Conservation (phyloP, 1,284 basidiomycete genomes). For the Ustilago shanxiensis region DNA sequence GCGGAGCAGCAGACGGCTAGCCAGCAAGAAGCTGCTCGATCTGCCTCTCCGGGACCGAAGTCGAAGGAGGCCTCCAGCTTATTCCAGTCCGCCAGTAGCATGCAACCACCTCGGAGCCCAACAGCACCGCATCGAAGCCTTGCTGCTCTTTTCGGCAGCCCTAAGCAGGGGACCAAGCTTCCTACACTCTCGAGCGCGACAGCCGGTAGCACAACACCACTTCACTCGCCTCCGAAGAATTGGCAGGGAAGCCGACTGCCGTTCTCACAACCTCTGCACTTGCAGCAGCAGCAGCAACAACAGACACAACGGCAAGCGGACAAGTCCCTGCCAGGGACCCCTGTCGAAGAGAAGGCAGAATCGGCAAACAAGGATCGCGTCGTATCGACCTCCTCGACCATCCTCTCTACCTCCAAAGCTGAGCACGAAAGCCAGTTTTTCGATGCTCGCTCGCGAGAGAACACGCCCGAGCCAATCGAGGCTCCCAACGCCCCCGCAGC, state of each 20-base stretch:
- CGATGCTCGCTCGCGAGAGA: conserved; percentile 41
- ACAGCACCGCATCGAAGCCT: conserved; percentile 41
- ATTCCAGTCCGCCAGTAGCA: conserved; percentile 20
- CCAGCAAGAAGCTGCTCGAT: conserved; percentile 18
- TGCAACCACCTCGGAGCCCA: conserved; percentile 33
- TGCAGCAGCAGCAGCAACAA: conserved; percentile 16
- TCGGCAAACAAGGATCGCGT: conserved; percentile 15
- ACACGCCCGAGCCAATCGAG: conserved; percentile 27
- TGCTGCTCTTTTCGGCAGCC: conserved; percentile 45
- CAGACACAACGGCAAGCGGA: conserved; percentile 16
- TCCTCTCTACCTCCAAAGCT: conserved; percentile 20
- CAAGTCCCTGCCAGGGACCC: conserved; percentile 34
- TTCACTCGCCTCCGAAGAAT: conserved; percentile 48
- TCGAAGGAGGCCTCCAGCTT: conserved; percentile 14
- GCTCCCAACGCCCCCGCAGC: conserved; percentile 2
- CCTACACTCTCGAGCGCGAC: conserved; percentile 30
- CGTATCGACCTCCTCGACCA: conserved; percentile 29
- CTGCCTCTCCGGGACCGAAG: conserved; percentile 31
- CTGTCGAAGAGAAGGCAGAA: conserved; percentile 25
- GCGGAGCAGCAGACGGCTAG: conserved; percentile 30
- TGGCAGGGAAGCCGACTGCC: conserved; percentile 40
- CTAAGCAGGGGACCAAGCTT: conserved; percentile 44
- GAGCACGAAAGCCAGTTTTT: conserved; percentile 45
- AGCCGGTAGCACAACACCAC: conserved; percentile 43
- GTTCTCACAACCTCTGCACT: conserved; percentile 24